Percentiles rank a stretch among this genome's conserved stretches.
Evolutionary conservation across 768 basidiomycete species (phyloP).

Genomic region (Pisolithus albus): DNA sequence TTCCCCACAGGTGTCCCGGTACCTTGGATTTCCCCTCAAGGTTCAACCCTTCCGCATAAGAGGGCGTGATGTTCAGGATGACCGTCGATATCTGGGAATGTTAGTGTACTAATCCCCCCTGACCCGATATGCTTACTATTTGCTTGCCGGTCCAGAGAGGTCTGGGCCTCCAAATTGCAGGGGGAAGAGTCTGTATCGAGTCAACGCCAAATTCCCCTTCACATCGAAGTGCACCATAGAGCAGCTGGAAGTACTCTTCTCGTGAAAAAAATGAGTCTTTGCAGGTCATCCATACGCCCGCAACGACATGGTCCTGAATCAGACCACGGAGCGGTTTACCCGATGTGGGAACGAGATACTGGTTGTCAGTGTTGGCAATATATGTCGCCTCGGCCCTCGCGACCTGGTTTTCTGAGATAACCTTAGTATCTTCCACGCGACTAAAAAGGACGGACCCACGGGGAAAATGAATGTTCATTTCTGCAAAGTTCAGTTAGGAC

Average conservation of each 20-base stretch:
- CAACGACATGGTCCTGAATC: slow-evolving; percentile 98
- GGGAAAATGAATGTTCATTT: slow-evolving; percentile 99
- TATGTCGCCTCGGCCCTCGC: slow-evolving; percentile 90
- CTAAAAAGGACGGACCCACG: slow-evolving; percentile 45
- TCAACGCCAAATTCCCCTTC: slow-evolving; percentile 58
- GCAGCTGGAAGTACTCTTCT: slow-evolving; percentile 92
- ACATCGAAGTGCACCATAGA: slow-evolving; percentile 89
- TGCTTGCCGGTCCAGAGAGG: slow-evolving; percentile 98
- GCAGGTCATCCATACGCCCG: slow-evolving; percentile 98
- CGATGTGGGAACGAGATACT: slow-evolving; percentile 98
- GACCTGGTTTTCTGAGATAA: slow-evolving; percentile 74
- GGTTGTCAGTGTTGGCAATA: slow-evolving; percentile 97
- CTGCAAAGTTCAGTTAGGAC: slow-evolving; percentile 33
- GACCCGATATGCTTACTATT: slow-evolving; percentile 48
- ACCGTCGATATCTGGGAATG: slow-evolving; percentile 80
- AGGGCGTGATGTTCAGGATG: slow-evolving; percentile 85
- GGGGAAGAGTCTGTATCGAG: slow-evolving; percentile 76
- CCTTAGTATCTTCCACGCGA: slow-evolving; percentile 1
- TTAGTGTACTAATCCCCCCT: slow-evolving; percentile 1
- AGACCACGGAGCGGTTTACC: slow-evolving; percentile 96
- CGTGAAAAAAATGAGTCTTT: slow-evolving; percentile 92
- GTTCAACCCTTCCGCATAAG: slow-evolving; percentile 72
- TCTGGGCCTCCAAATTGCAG: slow-evolving; percentile 85
- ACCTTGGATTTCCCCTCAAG: slow-evolving; percentile 85
- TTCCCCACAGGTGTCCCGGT: slow-evolving; percentile 78